Evolutionary conservation across 83 land plant genomes (phyloP).

Genomic region (Isoetes engelmannii): DNA sequence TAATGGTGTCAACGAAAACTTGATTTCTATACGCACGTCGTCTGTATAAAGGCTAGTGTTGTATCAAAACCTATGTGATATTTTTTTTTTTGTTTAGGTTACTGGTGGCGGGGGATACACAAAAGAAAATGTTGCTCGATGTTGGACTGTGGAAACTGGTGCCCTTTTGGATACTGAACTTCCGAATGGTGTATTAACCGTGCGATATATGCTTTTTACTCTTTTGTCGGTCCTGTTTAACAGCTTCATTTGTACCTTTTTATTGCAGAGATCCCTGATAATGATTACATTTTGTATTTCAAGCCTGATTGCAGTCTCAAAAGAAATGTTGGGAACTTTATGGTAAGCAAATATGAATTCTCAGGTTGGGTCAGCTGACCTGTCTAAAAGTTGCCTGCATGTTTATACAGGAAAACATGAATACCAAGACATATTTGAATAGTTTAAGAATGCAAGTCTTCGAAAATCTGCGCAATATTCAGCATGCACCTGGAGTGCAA

Average conservation of each 20-base stretch:
- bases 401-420: conserved; percentile 70
- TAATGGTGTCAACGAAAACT: neutral
- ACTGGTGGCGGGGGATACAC: conserved; percentile 99
- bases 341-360: conserved; percentile 18
- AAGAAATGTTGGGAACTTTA: conserved; percentile 55
- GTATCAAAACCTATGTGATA: too few species aligned
- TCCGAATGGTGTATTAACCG: conserved; percentile 59
- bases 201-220: neutral
- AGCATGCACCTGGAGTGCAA: conserved; percentile 98
- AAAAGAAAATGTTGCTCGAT: conserved; percentile 97
- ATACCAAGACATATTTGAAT: conserved; percentile 82
- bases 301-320: conserved; percentile 73
- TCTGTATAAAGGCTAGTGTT: too few species aligned
- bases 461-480: conserved; percentile 78
- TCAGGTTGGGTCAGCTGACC: neutral
- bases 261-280: conserved; percentile 91
- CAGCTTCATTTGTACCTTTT: neutral
- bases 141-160: conserved; percentile 99
- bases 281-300: conserved; percentile 89
- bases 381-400: neutral
- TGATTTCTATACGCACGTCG: too few species aligned
- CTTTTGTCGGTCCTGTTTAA: neutral
- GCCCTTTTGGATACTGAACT: conserved; percentile 86
- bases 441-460: conserved; percentile 80
- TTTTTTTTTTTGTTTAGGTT: conserved; percentile 39